Evolutionary conservation across 176 grass and related monocot genomes (phyloP), one percentile per base, ranked within the genome.

Genomic region (Microstegium vimineum): DNA sequence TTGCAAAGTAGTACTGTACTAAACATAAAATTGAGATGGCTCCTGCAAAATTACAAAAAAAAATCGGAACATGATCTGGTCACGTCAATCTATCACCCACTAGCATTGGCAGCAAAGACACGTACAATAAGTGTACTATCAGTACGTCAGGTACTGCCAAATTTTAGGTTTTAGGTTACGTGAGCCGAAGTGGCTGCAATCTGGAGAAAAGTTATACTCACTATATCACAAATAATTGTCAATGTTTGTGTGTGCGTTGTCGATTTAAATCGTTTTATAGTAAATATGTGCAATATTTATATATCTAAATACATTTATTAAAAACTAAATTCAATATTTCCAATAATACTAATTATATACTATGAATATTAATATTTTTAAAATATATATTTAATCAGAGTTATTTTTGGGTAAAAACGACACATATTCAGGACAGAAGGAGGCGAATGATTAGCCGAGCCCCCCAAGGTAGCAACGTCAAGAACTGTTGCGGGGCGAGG

Each of bases 171-270:
- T n/a, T n/a, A n/a, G 69, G 71, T 37, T 69, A 17, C 26, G 38
- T 54, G 17, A 66, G 13, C 34, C 36, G 60, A 82, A 47, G n/a
- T 20, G 60, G 6, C 59, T 56, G 9, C 61, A 80, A 51, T 61
- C 26, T 59, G 74, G 20, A 88, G 70, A 69, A 49, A 78, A n/a
- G 27, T n/a, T n/a, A n/a, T n/a, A n/a, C n/a, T n/a, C n/a, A n/a
- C n/a, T n/a, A n/a, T n/a, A n/a, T n/a, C n/a, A n/a, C n/a, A n/a
- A n/a, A n/a, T n/a, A n/a, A n/a, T n/a, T n/a, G n/a, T n/a, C n/a
- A n/a, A n/a, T n/a, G n/a, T n/a, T n/a, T n/a, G n/a, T n/a, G n/a
- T n/a, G n/a, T n/a, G n/a, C n/a, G n/a, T n/a, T n/a, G n/a, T n/a
- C n/a, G n/a, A n/a, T n/a, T n/a, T n/a, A n/a, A n/a, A n/a, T n/a